Evolutionary conservation across 768 basidiomycete species (phyloP), one percentile per base, ranked within the genome.

Genomic region (Asterophora parasitica): DNA sequence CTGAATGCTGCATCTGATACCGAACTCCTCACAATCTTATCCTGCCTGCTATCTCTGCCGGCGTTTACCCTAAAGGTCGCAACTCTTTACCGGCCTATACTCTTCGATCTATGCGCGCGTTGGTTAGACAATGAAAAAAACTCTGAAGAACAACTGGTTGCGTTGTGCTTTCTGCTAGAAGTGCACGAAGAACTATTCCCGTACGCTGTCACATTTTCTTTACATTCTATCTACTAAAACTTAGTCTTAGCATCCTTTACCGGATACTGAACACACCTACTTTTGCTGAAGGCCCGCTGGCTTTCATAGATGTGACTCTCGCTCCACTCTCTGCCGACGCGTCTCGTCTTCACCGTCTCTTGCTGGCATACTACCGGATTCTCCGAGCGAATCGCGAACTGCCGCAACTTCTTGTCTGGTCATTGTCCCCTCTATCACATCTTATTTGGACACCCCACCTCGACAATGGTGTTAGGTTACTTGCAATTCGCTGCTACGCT

Each of bases 321-420:
- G 59, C 61, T n/a, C 49, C 57, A 1, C 49, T 72, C 4, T 58
- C 66, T 2, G 48, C 70, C 40, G 72, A 82, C 31, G 45, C 63
- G 4, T 58, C 59, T 15, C 73, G 75, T n/a, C 65, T 93, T 10
- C 88, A 93, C 17, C 71, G 72, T 42, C 63, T 87, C 0, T 75
- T 96, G 27, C 72, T 95, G 36, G 79, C 88, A 0, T 90, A 93
- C 58, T 88, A 88, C 60, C 83, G 93, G 32, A 75, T 95, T 41
- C 71, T 93, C 13, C 74, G 77, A 59, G 81, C 81, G 17, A 92
- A 89, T 61, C 81, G 82, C 12, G 70, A 80, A 51, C 73, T 93
- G 15, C 83, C 90, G 2, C 50, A 59, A 12, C 66, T 77, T 12
- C 66, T 82, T n/a, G 57, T 65, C 28, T 95, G 92, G 92, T 67